Evolutionary conservation across 139 green algal species (phyloP).

Genomic region (Chlorella sp.): DNA sequence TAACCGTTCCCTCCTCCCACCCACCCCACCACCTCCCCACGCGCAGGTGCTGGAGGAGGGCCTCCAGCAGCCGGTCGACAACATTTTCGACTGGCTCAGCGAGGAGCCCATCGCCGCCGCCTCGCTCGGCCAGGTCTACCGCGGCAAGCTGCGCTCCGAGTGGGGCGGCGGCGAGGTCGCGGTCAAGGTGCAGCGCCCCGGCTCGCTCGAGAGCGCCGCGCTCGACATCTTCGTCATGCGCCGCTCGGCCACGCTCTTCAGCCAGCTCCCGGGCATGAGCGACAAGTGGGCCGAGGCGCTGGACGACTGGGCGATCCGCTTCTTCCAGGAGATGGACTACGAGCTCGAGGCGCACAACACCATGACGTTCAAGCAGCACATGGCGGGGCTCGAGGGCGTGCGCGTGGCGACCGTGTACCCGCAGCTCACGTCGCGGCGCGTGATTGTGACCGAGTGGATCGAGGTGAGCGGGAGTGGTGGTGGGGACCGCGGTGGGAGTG

Average conservation of each 20-base stretch:
- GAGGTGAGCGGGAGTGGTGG: slow-evolving; percentile 4
- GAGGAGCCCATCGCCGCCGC: slow-evolving; percentile 56
- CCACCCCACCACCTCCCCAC: too few relatives aligned
- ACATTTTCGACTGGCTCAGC: slow-evolving; percentile 50
- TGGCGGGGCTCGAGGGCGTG: slow-evolving; percentile 34
- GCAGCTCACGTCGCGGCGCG: slow-evolving; percentile 75
- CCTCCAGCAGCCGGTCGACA: slow-evolving; percentile 24
- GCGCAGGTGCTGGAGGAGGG: slow-evolving; percentile 32
- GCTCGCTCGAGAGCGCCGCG: slow-evolving; percentile 78
- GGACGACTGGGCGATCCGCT: slow-evolving; percentile 80
- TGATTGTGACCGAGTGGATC: slow-evolving; percentile 85
- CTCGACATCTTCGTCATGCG: slow-evolving; percentile 88
- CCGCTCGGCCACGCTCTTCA: slow-evolving; percentile 23
- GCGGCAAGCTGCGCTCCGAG: slow-evolving; percentile 47
- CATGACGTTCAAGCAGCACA: slow-evolving; percentile 60
- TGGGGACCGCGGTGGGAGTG: too few relatives aligned
- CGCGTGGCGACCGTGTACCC: slow-evolving; percentile 47
- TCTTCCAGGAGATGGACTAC: slow-evolving; percentile 88
- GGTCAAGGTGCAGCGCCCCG: slow-evolving; percentile 79
- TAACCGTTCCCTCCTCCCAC: too few relatives aligned
- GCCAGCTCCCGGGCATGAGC: slow-evolving; percentile 30
- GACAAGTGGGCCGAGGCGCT: slow-evolving; percentile 63
- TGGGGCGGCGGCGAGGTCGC: slow-evolving; percentile 63
- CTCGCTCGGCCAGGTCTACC: slow-evolving; percentile 69
- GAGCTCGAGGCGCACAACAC: slow-evolving; percentile 67